Conservation (phyloP, 2,329 filamentous ascomycete species). For the Phialemoniopsis sp. region DNA sequence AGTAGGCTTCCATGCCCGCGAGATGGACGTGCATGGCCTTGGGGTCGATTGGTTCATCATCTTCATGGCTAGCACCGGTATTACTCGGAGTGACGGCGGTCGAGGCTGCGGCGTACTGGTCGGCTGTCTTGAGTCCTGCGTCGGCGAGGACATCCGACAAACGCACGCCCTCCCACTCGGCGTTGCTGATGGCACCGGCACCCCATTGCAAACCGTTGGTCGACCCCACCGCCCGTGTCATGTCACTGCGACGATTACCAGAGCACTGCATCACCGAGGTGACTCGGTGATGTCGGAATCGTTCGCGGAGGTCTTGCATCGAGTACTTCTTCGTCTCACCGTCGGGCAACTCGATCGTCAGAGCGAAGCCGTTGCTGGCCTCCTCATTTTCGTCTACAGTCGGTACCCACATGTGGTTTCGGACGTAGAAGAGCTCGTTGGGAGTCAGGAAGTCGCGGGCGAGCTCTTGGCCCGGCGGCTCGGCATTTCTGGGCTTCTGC, state of each 20-base stretch:
- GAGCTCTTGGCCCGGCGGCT: conserved; percentile 48
- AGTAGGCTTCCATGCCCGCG: conserved; percentile 55
- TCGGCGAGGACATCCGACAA: conserved; percentile 52
- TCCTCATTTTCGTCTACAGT: conserved; percentile 25
- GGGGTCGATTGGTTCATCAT: conserved; percentile 17
- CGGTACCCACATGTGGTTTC: conserved; percentile 63
- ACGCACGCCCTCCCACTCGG: conserved; percentile 53
- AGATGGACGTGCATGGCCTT: conserved; percentile 56
- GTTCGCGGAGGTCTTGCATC: conserved; percentile 45
- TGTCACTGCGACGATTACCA: conserved; percentile 55
- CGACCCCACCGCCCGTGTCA: conserved; percentile 42
- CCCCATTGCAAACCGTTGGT: conserved; percentile 58
- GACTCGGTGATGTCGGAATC: conserved; percentile 45
- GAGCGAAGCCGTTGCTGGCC: conserved; percentile 25
- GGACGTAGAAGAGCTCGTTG: conserved; percentile 53
- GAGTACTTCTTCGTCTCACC: conserved; percentile 50
- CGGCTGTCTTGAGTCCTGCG: conserved; percentile 37
- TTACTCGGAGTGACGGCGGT: background rate
- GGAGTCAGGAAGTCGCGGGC: conserved; percentile 48
- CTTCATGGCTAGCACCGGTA: conserved; percentile 1
- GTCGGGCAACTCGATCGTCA: conserved; percentile 56
- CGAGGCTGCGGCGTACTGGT: conserved; percentile 6
- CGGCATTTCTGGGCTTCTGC: conserved; percentile 55
- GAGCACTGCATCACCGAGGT: conserved; percentile 57
- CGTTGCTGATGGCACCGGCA: conserved; percentile 56